Percentiles rank a stretch among this genome's conserved stretches.
phyloP scores from a whole-genome alignment of 2,329 filamentous ascomycete genomes.

The Fusarium sp. region DNA sequence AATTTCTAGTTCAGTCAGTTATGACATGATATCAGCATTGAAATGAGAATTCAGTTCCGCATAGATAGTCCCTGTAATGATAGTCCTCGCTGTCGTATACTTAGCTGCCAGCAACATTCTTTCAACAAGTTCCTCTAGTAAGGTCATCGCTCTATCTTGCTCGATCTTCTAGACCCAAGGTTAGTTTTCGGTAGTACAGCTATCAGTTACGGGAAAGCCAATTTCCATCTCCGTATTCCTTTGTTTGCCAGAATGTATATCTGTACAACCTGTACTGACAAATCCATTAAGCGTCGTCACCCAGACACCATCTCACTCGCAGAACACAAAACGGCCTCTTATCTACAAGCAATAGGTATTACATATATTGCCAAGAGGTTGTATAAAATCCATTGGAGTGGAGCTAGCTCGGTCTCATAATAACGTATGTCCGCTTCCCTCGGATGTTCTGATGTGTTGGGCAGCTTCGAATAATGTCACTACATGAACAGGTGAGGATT shows the following conservation, averaged over 20 bases:
- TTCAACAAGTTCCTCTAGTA: too few relatives aligned
- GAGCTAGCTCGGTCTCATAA: slow-evolving; percentile 1
- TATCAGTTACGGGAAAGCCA: background rate
- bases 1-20: too few relatives aligned
- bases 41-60: too few relatives aligned
- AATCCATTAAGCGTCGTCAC: background rate
- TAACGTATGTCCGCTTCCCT: background rate
- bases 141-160: too few relatives aligned
- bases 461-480: slow-evolving; percentile 11
- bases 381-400: background rate
- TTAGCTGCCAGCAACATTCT: too few relatives aligned
- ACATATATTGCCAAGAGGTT: slow-evolving; percentile 8
- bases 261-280: background rate
- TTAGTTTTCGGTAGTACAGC: too few relatives aligned
- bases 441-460: background rate
- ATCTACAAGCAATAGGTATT: slow-evolving; percentile 2
- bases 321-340: background rate
- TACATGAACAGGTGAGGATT: slow-evolving; percentile 24
- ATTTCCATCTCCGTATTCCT: too few relatives aligned
- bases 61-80: too few relatives aligned
- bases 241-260: background rate
- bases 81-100: too few relatives aligned
- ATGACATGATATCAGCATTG: too few relatives aligned
- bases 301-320: background rate
- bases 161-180: too few relatives aligned